Evolutionary conservation across 2,329 filamentous ascomycete species (phyloP).

Genomic region (Thelonectria olida): DNA sequence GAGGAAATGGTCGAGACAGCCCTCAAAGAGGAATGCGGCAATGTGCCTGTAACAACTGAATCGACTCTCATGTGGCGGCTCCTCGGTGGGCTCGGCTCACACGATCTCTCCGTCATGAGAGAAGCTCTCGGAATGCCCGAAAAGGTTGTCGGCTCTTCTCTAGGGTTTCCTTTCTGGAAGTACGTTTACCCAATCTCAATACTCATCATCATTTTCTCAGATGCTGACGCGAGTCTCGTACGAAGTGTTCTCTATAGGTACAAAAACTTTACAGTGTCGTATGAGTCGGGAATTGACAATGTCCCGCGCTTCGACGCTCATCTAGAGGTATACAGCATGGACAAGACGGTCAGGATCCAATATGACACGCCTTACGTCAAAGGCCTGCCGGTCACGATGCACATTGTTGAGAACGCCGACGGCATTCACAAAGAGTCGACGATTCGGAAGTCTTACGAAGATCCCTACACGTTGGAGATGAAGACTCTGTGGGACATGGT

Average conservation of each 20-base stretch:
- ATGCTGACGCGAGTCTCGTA: not conserved
- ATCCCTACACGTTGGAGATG: conserved; percentile 45
- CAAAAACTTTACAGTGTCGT: conserved; percentile 55
- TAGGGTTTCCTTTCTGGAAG: too few species aligned
- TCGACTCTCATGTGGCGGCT: not conserved
- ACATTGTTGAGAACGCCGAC: conserved; percentile 51
- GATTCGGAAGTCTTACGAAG: conserved; percentile 49
- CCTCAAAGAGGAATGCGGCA: not conserved
- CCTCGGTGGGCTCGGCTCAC: conserved; percentile 7
- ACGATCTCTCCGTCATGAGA: conserved; percentile 18
- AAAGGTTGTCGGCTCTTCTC: too few species aligned
- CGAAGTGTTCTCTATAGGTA: not conserved
- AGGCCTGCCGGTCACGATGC: conserved; percentile 56
- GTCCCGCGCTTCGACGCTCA: conserved; percentile 61
- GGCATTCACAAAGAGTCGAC: conserved; percentile 30
- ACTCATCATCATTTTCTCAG: not conserved
- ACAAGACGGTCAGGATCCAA: conserved; percentile 60
- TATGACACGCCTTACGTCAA: conserved; percentile 65
- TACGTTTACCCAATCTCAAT: too few species aligned
- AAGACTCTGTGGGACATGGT: conserved; percentile 35
- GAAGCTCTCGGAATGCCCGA: conserved; percentile 29
- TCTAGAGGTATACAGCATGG: conserved; percentile 57
- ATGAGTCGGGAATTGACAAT: conserved; percentile 62
- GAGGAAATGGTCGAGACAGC: not conserved
- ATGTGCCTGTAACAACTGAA: not conserved